Evolutionary conservation across 176 grass and related monocot genomes (phyloP).

Genomic region (Pontederia paniculata): DNA sequence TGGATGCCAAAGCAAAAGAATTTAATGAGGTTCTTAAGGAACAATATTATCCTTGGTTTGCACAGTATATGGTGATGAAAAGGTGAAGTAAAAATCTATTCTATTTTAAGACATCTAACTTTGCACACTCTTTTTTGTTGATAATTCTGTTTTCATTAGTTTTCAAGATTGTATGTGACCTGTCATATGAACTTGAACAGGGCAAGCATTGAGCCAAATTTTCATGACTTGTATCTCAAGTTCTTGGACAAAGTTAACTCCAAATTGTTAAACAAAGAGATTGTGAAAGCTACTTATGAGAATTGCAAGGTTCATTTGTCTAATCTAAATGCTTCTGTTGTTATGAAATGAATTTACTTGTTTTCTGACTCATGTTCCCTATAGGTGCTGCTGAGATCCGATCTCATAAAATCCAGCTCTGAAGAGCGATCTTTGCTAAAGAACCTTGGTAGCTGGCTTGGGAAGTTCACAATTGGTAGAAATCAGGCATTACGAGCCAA

Average conservation of each 20-base stretch:
- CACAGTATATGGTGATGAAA: conserved; percentile 98
- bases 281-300: conserved; percentile 89
- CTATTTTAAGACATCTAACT: conserved; percentile 14
- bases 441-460: conserved; percentile 98
- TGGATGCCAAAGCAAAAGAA: conserved; percentile 83
- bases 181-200: conserved; percentile 25
- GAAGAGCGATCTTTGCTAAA: conserved; percentile 94
- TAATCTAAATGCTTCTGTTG: neutral
- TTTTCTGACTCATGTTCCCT: conserved; percentile 16
- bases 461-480: conserved; percentile 92
- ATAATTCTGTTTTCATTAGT: conserved; percentile 7
- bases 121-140: conserved; percentile 1
- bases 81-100: conserved; percentile 30
- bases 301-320: conserved; percentile 75
- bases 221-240: conserved; percentile 94
- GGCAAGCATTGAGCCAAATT: conserved; percentile 97
- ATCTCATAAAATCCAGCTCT: conserved; percentile 97
- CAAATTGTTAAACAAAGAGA: conserved; percentile 82
- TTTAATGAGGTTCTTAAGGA: conserved; percentile 73
- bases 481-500: conserved; percentile 81
- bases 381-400: conserved; percentile 74
- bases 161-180: neutral
- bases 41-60: conserved; percentile 87
- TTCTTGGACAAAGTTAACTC: conserved; percentile 85
- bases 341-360: conserved; percentile 1